phyloP scores from a whole-genome alignment of 495 filamentous ascomycete genomes.

The Neurospora sp. region DNA sequence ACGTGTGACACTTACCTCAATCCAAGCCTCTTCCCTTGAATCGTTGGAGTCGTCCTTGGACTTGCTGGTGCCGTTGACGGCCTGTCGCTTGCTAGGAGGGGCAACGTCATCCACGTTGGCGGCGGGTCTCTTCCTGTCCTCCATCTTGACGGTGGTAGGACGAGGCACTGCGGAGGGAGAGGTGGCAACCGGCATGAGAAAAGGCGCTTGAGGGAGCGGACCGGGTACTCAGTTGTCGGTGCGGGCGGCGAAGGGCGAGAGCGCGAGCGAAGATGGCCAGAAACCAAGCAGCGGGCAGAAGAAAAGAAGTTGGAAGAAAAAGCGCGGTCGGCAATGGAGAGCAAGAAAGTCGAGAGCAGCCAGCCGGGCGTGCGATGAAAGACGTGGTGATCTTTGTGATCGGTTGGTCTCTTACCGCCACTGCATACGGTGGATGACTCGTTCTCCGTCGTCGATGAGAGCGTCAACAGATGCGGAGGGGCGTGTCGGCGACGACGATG shows the following conservation, averaged over 20 bases:
- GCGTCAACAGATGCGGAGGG: background rate
- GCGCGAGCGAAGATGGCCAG: conserved; percentile 16
- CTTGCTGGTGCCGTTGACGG: conserved; percentile 65
- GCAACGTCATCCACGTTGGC: conserved; percentile 65
- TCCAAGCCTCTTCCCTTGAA: conserved; percentile 65
- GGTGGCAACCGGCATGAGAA: conserved; percentile 76
- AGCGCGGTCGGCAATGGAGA: background rate
- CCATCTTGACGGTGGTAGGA: conserved; percentile 75
- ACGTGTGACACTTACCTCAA: conserved; percentile 63
- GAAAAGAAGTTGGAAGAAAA: background rate
- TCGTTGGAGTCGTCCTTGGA: conserved; percentile 62
- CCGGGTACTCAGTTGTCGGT: background rate
- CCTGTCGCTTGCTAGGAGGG: conserved; percentile 79
- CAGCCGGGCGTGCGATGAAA: background rate
- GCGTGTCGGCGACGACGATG: background rate
- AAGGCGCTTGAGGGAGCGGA: conserved; percentile 10
- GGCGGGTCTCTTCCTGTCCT: conserved; percentile 90
- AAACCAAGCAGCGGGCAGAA: conserved; percentile 10
- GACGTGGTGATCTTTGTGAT: background rate
- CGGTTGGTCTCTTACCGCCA: background rate
- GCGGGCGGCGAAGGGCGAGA: conserved; percentile 14
- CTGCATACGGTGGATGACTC: background rate
- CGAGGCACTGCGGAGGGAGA: conserved; percentile 58
- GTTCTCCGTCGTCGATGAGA: background rate
- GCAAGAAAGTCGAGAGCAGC: background rate